Conservation (phyloP, 129 eudicot genomes). For the Mikania micrantha region DNA sequence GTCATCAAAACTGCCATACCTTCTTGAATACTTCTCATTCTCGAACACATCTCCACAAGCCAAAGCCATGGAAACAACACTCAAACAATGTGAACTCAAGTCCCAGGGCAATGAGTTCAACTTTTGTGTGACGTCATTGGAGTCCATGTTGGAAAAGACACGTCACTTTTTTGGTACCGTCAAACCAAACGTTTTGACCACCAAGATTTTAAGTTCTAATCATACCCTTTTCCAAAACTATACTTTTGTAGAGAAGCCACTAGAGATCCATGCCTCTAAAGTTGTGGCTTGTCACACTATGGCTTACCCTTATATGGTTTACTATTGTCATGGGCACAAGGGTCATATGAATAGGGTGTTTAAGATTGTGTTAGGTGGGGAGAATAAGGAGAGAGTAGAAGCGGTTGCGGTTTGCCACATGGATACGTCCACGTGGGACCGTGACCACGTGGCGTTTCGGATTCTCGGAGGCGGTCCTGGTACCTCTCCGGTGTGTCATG, state of each 20-base stretch:
- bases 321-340: conserved; percentile 57
- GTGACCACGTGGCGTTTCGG: conserved; percentile 41
- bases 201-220: conserved; percentile 21
- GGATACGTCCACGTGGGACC: conserved; percentile 61
- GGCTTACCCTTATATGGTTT: conserved; percentile 73
- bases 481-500: conserved; percentile 55
- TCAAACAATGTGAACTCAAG: conserved; percentile 43
- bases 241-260: conserved; percentile 35
- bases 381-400: conserved; percentile 45
- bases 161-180: conserved; percentile 25
- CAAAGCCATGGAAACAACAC: conserved; percentile 54
- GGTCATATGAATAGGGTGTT: conserved; percentile 31
- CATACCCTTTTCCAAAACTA: conserved; percentile 34
- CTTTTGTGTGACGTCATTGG: conserved; percentile 63
- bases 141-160: conserved; percentile 51
- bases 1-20: conserved; percentile 28
- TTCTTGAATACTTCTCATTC: conserved; percentile 43
- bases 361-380: conserved; percentile 36
- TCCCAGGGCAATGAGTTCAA: conserved; percentile 41
- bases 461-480: conserved; percentile 46
- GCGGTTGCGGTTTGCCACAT: conserved; percentile 58
- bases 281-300: conserved; percentile 54
- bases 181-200: conserved; percentile 28
- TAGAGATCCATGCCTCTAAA: conserved; percentile 26
- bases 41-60: conserved; percentile 44